Evolutionary conservation across 2,329 filamentous ascomycete genomes (phyloP).

Genomic region (Monascus ruber): DNA sequence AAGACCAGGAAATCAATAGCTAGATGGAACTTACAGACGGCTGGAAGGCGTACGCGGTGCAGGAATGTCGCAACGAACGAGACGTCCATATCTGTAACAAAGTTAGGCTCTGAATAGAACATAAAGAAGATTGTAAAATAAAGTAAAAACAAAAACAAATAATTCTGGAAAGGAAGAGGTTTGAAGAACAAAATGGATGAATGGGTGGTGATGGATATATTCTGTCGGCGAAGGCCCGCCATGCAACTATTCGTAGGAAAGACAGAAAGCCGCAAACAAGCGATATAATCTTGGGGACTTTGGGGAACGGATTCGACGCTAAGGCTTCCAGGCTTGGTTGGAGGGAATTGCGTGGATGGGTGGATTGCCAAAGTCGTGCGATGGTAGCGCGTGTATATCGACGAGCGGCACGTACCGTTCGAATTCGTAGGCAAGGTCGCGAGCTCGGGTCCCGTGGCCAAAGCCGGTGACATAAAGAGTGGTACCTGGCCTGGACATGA

Average conservation of each 20-base stretch:
- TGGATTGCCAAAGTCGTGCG: slow-evolving; percentile 19
- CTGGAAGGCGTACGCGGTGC: slow-evolving; percentile 87
- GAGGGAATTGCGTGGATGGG: slow-evolving; percentile 25
- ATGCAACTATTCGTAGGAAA: no score
- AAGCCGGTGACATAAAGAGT: slow-evolving; percentile 99
- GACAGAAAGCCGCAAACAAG: not conserved
- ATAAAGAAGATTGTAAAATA: slow-evolving; percentile 4
- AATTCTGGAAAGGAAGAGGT: not conserved
- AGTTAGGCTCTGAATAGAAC: slow-evolving; percentile 27
- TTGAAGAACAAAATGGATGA: slow-evolving; percentile 2
- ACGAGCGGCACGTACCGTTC: slow-evolving; percentile 85
- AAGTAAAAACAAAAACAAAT: slow-evolving; percentile 2
- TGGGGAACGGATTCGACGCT: slow-evolving; percentile 8
- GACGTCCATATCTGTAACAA: slow-evolving; percentile 71
- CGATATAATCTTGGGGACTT: slow-evolving; percentile 3
- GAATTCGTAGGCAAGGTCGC: slow-evolving; percentile 99
- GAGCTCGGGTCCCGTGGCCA: slow-evolving; percentile 94
- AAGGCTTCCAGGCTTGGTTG: slow-evolving; percentile 17
- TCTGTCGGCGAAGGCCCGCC: no score
- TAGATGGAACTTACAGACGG: slow-evolving; percentile 64
- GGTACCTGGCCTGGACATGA: slow-evolving; percentile 84
- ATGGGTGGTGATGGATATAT: not conserved
- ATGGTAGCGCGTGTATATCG: slow-evolving; percentile 31
- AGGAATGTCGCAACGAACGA: slow-evolving; percentile 96
- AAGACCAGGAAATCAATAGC: slow-evolving; percentile 8